A percentile compares a stretch with the other conserved stretches of the same genome.
These are phyloP conservation scores for Cucumis sativus DNA, from an alignment of 306 rosid genomes.

Conservation along the genomic window Cucumber_9930_V3 NC_026658.2:5884501-5885000, in stretches of 20 bases:
- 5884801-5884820: conserved; percentile 9
- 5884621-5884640: conserved; percentile 9
- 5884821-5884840: conserved; percentile 9
- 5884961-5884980: background rate
- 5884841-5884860: conserved; percentile 13
- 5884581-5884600: background rate
- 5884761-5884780: conserved; percentile 17
- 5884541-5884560: conserved; percentile 11
- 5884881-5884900: background rate
- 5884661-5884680: conserved; percentile 1
- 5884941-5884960: conserved; percentile 10
- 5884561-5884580: conserved; percentile 6
- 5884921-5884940: conserved; percentile 10
- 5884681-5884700: background rate
- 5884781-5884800: conserved; percentile 9
- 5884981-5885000: conserved; percentile 6
- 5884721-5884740: conserved; percentile 13
- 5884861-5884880: conserved; percentile 11
- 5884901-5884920: conserved; percentile 3
- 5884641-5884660: conserved; percentile 8
- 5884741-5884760: conserved; percentile 13
- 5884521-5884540: background rate
- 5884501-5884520: background rate
- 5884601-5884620: background rate
- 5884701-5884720: background rate